Conservation (phyloP, 2,329 filamentous ascomycete genomes). For the Hymenoscyphus salicellus region DNA sequence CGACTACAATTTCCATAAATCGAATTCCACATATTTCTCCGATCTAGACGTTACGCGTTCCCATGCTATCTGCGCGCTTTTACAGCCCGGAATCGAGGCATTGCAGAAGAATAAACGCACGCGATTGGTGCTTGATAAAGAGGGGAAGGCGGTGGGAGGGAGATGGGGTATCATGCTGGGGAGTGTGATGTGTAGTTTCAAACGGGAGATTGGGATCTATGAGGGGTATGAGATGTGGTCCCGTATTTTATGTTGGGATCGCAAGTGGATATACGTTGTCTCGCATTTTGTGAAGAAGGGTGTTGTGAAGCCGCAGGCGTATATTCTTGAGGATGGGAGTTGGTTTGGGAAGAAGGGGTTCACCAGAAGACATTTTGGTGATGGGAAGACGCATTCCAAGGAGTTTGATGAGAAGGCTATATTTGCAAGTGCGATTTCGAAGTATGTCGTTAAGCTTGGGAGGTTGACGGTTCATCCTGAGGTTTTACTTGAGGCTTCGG, state of each 20-base stretch:
- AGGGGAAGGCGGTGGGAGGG: constrained; percentile 50
- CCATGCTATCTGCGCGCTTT: constrained; percentile 70
- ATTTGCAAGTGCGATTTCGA: constrained; percentile 69
- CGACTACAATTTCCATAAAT: constrained; percentile 73
- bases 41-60: constrained; percentile 73
- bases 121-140: constrained; percentile 44
- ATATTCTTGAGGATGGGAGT: constrained; percentile 38
- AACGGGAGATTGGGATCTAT: constrained; percentile 68
- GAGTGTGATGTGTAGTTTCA: constrained; percentile 70
- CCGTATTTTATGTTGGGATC: constrained; percentile 69
- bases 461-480: constrained; percentile 82
- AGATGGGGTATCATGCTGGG: constrained; percentile 65
- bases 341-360: constrained; percentile 41
- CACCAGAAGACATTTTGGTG: constrained; percentile 38
- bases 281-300: constrained; percentile 69
- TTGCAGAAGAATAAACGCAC: constrained; percentile 49
- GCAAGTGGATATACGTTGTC: constrained; percentile 77
- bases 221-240: constrained; percentile 71
- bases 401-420: constrained; percentile 59
- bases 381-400: constrained; percentile 33
- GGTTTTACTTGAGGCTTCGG: constrained; percentile 66
- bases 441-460: constrained; percentile 80
- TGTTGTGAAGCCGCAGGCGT: constrained; percentile 53
- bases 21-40: constrained; percentile 67
- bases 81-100: constrained; percentile 55